A percentile compares a stretch with the other conserved stretches of the same genome.
These are phyloP conservation scores for Heliamphora pulchella DNA, from an alignment of 179 eudicot species.

Conservation along the genomic window DNA sequence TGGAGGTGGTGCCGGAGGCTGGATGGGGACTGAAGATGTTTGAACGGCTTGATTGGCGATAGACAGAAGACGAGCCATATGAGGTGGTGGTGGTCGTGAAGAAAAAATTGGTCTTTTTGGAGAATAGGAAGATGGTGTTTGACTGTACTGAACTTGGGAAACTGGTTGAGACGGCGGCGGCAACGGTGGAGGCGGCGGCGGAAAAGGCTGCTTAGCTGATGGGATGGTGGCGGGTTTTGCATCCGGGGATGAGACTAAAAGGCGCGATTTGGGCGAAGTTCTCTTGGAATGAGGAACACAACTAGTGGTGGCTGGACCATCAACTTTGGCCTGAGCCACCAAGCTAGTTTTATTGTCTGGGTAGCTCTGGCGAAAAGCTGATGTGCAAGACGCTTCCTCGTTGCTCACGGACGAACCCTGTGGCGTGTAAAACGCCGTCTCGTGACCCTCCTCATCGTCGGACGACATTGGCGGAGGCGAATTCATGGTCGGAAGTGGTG, in stretches of 20 bases:
- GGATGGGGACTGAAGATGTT: conserved; percentile 30
- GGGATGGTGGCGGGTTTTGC: conserved; percentile 21
- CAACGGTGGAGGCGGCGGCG: conserved; percentile 39
- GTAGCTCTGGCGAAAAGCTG: conserved; percentile 27
- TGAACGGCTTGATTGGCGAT: conserved; percentile 28
- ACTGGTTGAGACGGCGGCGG: conserved; percentile 27
- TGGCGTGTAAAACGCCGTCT: conserved; percentile 61
- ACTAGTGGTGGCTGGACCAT: conserved; percentile 14
- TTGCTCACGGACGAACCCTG: conserved; percentile 59
- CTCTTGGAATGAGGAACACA: conserved; percentile 54
- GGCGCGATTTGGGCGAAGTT: conserved; percentile 71
- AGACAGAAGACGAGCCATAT: conserved; percentile 26
- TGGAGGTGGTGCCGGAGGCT: conserved; percentile 43
- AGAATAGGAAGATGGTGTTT: conserved; percentile 29
- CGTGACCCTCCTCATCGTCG: conserved; percentile 58
- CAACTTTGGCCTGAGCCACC: conserved; percentile 18
- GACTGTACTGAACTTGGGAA: conserved; percentile 15
- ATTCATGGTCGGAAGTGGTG: conserved; percentile 32
- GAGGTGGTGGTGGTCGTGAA: conserved; percentile 50
- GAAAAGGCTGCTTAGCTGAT: conserved; percentile 33
- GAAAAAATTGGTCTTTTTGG: conserved; percentile 57
- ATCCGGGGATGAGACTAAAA: conserved; percentile 12
- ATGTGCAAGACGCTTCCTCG: conserved; percentile 48
- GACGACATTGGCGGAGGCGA: conserved; percentile 67
- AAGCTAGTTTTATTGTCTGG: conserved; percentile 20